A percentile compares a stretch with the other conserved stretches of the same genome.
phyloP scores from a whole-genome alignment of 2,329 filamentous ascomycete genomes.

The Septoria linicola region DNA sequence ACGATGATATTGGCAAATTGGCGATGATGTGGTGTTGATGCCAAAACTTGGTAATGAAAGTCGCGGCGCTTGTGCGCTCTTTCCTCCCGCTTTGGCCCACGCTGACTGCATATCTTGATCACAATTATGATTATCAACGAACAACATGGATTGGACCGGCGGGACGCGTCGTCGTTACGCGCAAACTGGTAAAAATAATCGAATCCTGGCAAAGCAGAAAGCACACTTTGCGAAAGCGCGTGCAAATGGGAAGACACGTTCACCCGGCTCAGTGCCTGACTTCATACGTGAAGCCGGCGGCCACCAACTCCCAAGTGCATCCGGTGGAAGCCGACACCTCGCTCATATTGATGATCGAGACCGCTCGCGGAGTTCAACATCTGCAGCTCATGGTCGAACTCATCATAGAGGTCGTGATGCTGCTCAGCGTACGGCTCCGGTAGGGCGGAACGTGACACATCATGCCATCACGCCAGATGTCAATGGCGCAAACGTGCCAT shows the following conservation, averaged over 20 bases:
- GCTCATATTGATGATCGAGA: background rate
- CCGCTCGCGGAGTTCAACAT: constrained; percentile 1
- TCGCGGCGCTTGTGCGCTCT: background rate
- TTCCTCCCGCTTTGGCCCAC: background rate
- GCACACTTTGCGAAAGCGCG: constrained; percentile 48
- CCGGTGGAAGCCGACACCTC: background rate
- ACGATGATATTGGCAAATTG: background rate
- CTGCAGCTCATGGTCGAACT: background rate
- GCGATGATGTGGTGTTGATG: background rate
- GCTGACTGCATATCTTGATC: background rate
- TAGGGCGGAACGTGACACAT: background rate
- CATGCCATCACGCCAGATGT: background rate
- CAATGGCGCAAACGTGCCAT: background rate
- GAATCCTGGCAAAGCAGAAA: constrained; percentile 44
- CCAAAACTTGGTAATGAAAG: background rate
- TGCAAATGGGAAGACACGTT: constrained; percentile 16
- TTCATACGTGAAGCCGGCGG: constrained; percentile 14
- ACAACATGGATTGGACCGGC: constrained; percentile 53
- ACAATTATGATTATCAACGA: background rate
- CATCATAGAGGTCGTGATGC: background rate
- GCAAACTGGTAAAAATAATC: constrained; percentile 37
- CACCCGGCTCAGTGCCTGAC: constrained; percentile 15
- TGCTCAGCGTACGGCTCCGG: background rate
- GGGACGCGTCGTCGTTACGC: constrained; percentile 39
- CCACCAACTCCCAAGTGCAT: background rate